These are phyloP conservation scores for Suhomyces kunorum DNA, from an alignment of 1,139 yeast species.

Conservation along the genomic window DNA sequence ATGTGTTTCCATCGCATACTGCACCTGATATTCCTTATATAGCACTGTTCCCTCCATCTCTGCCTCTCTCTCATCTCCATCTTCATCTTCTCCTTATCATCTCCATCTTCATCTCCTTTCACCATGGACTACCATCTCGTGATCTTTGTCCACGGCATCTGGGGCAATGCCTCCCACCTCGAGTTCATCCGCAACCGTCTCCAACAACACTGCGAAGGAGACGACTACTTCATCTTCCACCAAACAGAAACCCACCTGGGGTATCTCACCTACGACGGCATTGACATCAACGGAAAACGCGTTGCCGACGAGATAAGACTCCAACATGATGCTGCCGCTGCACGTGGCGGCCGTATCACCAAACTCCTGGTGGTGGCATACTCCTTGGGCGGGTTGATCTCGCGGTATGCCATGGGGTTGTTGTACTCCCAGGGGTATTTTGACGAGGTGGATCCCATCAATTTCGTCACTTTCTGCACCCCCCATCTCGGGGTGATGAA, in stretches of 20 bases:
- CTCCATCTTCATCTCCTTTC: too few relatives aligned
- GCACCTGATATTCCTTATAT: too few relatives aligned
- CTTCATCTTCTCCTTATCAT: too few relatives aligned
- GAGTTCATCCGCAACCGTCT: constrained; percentile 47
- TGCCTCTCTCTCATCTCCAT: background rate
- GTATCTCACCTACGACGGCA: constrained; percentile 80
- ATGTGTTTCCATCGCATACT: too few relatives aligned
- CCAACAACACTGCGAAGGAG: background rate
- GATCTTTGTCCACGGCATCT: constrained; percentile 76
- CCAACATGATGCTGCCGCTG: constrained; percentile 41
- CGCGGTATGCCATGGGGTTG: constrained; percentile 76
- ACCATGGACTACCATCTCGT: constrained; percentile 50
- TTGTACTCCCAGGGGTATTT: constrained; percentile 58
- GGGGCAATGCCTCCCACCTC: constrained; percentile 77
- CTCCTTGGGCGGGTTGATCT: constrained; percentile 79
- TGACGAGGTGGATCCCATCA: constrained; percentile 49
- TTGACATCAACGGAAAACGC: constrained; percentile 79
- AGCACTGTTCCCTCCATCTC: too few relatives aligned
- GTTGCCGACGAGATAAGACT: constrained; percentile 65
- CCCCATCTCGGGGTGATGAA: constrained; percentile 82
- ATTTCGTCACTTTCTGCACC: constrained; percentile 72
- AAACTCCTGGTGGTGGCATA: constrained; percentile 76
- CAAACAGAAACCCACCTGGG: constrained; percentile 64
- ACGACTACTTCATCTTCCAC: constrained; percentile 49
- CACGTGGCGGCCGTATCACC: constrained; percentile 33